These are phyloP conservation scores for Didymella arachidicola DNA, from an alignment of 2,329 filamentous ascomycete genomes.

Conservation along the genomic window DNA sequence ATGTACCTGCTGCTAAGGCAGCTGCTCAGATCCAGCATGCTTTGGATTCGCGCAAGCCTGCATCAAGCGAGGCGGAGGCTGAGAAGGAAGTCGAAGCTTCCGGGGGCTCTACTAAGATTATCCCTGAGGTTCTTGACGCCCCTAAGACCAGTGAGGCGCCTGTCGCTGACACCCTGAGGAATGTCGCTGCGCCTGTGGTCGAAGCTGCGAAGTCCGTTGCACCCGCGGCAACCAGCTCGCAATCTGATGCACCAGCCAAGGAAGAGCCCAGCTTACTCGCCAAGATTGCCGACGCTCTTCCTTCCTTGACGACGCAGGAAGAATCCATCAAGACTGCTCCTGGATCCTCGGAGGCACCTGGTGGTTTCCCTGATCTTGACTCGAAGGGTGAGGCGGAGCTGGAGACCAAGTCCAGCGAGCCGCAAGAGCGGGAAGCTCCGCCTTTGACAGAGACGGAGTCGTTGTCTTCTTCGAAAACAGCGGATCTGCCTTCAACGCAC, in stretches of 20 bases:
- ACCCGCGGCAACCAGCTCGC: constrained; percentile 1
- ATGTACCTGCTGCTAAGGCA: constrained; percentile 44
- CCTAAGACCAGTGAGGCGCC: constrained; percentile 5
- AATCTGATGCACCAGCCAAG: constrained; percentile 13
- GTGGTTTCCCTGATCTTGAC: constrained; percentile 30
- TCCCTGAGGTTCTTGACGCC: background rate
- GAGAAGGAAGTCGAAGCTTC: background rate
- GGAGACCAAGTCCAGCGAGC: constrained; percentile 1
- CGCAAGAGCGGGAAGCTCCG: background rate
- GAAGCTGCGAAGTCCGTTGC: constrained; percentile 12
- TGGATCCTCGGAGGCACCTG: constrained; percentile 31
- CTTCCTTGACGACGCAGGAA: constrained; percentile 15
- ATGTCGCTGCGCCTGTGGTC: constrained; percentile 10
- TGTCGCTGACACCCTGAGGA: constrained; percentile 7
- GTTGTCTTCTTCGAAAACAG: constrained; percentile 2
- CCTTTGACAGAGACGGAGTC: constrained; percentile 5
- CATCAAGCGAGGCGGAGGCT: constrained; percentile 4
- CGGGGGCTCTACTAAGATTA: background rate
- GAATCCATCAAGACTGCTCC: constrained; percentile 14
- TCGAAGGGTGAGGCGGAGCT: constrained; percentile 6
- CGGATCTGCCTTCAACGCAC: constrained; percentile 10
- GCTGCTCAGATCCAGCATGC: constrained; percentile 38
- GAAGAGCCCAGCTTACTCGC: constrained; percentile 13
- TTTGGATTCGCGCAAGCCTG: constrained; percentile 23
- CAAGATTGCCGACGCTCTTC: constrained; percentile 16